A percentile compares a stretch with the other conserved stretches of the same genome.
Conservation (phyloP, 805 yeast species). For the Metschnikowia kunwiensis region DNA sequence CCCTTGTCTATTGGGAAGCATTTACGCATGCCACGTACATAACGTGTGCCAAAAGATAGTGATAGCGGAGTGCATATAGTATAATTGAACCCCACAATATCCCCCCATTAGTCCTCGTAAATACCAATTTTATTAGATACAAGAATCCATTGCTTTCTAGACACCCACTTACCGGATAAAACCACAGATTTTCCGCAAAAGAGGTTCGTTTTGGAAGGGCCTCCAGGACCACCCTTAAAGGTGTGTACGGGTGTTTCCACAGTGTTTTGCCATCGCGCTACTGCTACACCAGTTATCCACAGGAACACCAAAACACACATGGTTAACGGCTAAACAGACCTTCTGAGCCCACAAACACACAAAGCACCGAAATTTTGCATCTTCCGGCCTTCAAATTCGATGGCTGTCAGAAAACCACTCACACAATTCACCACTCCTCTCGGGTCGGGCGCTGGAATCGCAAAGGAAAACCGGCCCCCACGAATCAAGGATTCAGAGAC, state of each 20-base stretch:
- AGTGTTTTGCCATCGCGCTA: conserved; percentile 8
- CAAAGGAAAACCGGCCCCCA: conserved; percentile 53
- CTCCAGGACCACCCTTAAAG: not conserved
- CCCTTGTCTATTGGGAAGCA: not conserved
- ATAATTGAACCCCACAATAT: no score
- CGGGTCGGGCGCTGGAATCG: conserved; percentile 70
- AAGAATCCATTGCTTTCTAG: no score
- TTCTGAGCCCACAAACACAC: not conserved
- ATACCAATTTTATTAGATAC: no score
- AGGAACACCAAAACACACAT: conserved; percentile 9
- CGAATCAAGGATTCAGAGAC: conserved; percentile 49
- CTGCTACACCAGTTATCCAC: conserved; percentile 3
- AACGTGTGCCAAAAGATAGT: no score
- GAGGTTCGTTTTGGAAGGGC: no score
- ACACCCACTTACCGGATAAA: no score
- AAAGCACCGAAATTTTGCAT: not conserved
- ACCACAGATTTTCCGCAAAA: no score
- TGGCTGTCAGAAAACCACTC: conserved; percentile 34
- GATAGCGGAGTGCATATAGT: no score
- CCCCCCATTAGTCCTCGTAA: no score
- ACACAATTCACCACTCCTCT: conserved; percentile 43
- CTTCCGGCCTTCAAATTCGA: conserved; percentile 17
- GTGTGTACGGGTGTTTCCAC: conserved; percentile 6
- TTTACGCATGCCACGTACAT: no score
- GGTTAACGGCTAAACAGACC: not conserved